phyloP scores from a whole-genome alignment of 1,284 basidiomycete genomes.

The Austroboletus novae-zelandiae region DNA sequence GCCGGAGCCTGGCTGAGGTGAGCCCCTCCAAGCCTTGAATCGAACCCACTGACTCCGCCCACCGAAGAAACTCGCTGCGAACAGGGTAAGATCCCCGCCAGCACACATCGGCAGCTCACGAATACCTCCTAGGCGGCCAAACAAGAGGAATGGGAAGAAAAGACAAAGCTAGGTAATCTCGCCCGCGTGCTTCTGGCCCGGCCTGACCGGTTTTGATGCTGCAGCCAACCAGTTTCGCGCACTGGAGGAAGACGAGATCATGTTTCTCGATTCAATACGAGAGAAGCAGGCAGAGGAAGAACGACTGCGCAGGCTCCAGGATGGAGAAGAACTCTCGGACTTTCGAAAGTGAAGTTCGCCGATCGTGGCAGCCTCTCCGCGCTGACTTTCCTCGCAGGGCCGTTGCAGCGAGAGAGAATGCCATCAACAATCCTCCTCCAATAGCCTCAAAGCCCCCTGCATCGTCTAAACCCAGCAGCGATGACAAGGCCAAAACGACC shows the following conservation, averaged over 20 bases:
- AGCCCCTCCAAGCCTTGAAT: conserved; percentile 28
- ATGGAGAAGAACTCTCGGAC: conserved; percentile 76
- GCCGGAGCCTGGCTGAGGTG: conserved; percentile 88
- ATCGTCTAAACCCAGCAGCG: conserved; percentile 17
- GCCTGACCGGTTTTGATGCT: conserved; percentile 9
- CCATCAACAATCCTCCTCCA: conserved; percentile 42
- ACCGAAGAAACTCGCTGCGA: conserved; percentile 76
- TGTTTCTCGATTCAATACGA: conserved; percentile 81
- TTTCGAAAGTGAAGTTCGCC: conserved; percentile 67
- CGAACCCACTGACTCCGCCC: conserved; percentile 30
- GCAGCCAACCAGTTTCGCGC: conserved; percentile 89
- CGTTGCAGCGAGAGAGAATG: conserved; percentile 66
- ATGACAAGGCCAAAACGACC: conserved; percentile 22
- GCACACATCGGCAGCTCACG: conserved; percentile 16
- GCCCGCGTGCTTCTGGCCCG: background rate
- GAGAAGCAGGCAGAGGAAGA: conserved; percentile 77
- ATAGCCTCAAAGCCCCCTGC: conserved; percentile 11
- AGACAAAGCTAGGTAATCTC: conserved; percentile 75
- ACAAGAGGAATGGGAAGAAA: conserved; percentile 93
- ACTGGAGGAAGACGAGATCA: conserved; percentile 85
- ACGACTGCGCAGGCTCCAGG: conserved; percentile 65
- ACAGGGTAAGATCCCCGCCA: conserved; percentile 54
- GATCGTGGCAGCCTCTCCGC: conserved; percentile 4
- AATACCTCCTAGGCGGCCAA: conserved; percentile 64
- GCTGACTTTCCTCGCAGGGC: conserved; percentile 47